phyloP scores from a whole-genome alignment of 495 filamentous ascomycete genomes.

The Lichina pygmaea region DNA sequence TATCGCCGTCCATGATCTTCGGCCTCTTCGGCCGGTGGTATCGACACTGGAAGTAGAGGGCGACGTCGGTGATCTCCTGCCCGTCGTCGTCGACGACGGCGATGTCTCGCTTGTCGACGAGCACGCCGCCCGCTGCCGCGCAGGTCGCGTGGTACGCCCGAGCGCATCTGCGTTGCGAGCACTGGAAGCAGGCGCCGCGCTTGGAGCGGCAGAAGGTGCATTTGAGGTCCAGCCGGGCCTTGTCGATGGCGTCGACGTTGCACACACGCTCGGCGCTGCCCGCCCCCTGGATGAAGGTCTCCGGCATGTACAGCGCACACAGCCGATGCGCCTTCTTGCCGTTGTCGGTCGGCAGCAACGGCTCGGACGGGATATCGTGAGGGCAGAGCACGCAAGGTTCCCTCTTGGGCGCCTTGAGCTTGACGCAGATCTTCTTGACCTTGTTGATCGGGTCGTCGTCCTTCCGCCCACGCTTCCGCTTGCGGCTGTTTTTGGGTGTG shows the following conservation, averaged over 20 bases:
- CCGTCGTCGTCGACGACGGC: slow-evolving; percentile 80
- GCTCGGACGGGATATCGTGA: slow-evolving; percentile 65
- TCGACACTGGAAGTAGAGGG: slow-evolving; percentile 77
- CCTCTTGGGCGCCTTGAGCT: slow-evolving; percentile 38
- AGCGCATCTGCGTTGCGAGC: slow-evolving; percentile 81
- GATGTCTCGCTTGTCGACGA: slow-evolving; percentile 61
- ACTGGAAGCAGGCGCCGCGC: slow-evolving; percentile 89
- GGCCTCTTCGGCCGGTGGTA: slow-evolving; percentile 76
- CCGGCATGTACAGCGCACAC: slow-evolving; percentile 74
- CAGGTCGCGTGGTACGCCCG: slow-evolving; percentile 89
- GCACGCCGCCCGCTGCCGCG: slow-evolving; percentile 69
- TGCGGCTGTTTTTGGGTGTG: slow-evolving; percentile 25
- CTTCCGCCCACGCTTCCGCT: slow-evolving; percentile 26
- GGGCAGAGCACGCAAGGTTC: slow-evolving; percentile 88
- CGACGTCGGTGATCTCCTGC: slow-evolving; percentile 66
- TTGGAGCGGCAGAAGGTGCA: slow-evolving; percentile 87
- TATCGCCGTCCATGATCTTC: slow-evolving; percentile 34
- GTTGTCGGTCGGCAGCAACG: slow-evolving; percentile 66
- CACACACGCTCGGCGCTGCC: slow-evolving; percentile 37
- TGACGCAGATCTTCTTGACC: slow-evolving; percentile 46
- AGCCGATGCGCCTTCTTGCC: slow-evolving; percentile 68
- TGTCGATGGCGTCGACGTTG: slow-evolving; percentile 55
- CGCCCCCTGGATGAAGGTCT: slow-evolving; percentile 57
- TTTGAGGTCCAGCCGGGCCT: slow-evolving; percentile 69
- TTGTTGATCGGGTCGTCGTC: slow-evolving; percentile 29